Evolutionary conservation across 1,284 basidiomycete genomes (phyloP), one percentile per base, ranked within the genome.

Genomic region (Marasmius oreades): DNA sequence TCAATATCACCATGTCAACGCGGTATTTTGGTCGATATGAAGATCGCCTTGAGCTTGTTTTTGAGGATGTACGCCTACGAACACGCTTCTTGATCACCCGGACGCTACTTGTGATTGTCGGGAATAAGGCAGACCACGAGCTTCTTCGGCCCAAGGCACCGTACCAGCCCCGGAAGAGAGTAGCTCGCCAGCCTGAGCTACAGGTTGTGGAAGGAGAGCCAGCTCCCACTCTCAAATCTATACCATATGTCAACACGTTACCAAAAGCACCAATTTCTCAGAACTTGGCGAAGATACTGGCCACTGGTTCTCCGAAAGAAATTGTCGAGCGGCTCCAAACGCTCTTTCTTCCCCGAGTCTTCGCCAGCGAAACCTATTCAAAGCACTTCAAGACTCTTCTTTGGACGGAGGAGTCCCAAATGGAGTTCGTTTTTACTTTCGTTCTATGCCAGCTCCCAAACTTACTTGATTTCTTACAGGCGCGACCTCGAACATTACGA

Each of bases 401-500:
- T 1, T 84, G 83, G 80, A 69, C 77, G 1, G 84, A 88, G 62
- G 85, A 88, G 58, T 68, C 70, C 54, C 75, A 78, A 20, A 79
- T 80, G 71, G 77, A 79, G 85, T 86, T 62, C 75, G 23, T 18
- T 44, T 23, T 33, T 18, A 24, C 55, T 50, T 47, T 54, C 28
- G 28, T 46, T 26, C 7, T 34, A 53, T 11, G 12, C 55, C 45
- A 26, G 23, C 18, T 37, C 33, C 11, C 37, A 56, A 52, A 31
- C 36, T 53, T 20, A 26, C 52, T 18, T 31, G 26, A n/a, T 26
- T 18, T 53, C 50, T 36, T 34, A 47, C 53, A 84, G 83, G 26
- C 72, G 72, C 12, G 85, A 88, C 63, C 64, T 88, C 1, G 77
- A 79, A 43, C 67, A 72, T 8, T 86, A 85, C 57, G 84, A 86